Evolutionary conservation across 2,329 filamentous ascomycete genomes (phyloP), one percentile per base, ranked within the genome.

Genomic region (Sarocladium oryzae): DNA sequence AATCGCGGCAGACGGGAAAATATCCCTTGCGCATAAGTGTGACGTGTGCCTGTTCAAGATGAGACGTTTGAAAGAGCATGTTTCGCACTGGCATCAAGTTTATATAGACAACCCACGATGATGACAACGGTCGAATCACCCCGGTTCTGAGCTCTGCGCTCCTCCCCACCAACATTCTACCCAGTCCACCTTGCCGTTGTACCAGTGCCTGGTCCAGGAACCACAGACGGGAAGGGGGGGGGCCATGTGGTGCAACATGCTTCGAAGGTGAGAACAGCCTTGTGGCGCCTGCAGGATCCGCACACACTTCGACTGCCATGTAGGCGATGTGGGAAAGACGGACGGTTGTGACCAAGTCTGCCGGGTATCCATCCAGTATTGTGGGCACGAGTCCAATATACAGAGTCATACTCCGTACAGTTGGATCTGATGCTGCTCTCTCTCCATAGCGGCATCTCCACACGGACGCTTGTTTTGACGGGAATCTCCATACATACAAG

Each of bases 221-320:
- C 36, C 15, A 36, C 37, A 40, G 16, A 40, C 4, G 37, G 16
- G 37, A 11, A 26, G 20, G n/a, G 21, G 23, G 36, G 23, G 23
- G 26, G n/a, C 20, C 40, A 43, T 43, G 40, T 43, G 23, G 40
- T 43, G 40, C 40, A 43, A 43, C 40, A n/a, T 11, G 20, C 15
- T 43, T 24, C 20, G 11, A 26, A 30, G 7, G 28, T 7, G 23
- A 43, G 11, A 7, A 9, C 40, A 43, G 23, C 21, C 40, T 43
- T 43, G 40, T 43, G 40, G 40, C 40, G 40, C 40, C 40, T 28
- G 40, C 21, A 43, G 40, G 40, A 43, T 43, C 40, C 40, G 40
- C 40, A 26, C 40, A 43, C 40, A 43, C 40, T 26, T 20, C 6
- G 9, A 6, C 35, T 10, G 9, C n/a, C 35, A 10, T 6, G 35